These are phyloP conservation scores for Coemansia sp. DNA, from an alignment of 192 early-diverging fungal genomes.

Conservation along the genomic window DNA sequence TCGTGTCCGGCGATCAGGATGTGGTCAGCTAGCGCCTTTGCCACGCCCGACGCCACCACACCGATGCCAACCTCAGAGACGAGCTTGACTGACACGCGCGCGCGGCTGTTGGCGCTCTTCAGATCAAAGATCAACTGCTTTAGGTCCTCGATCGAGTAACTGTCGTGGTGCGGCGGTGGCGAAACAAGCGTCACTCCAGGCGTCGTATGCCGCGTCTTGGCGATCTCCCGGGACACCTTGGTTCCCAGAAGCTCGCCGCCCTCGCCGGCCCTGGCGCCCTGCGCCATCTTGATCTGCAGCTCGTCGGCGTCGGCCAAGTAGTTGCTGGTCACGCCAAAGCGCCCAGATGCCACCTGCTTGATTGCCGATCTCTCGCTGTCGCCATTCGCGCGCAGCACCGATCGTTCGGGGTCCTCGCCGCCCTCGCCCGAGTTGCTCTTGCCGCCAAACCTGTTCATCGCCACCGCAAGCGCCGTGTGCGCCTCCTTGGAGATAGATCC, in stretches of 20 bases:
- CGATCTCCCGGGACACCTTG: conserved; percentile 76
- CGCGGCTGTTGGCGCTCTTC: conserved; percentile 86
- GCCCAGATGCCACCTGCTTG: conserved; percentile 98
- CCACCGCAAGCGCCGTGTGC: conserved; percentile 86
- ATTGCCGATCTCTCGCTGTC: conserved; percentile 87
- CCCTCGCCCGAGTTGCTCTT: conserved; percentile 99
- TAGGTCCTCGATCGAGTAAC: conserved; percentile 98
- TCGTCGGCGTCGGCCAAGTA: conserved; percentile 95
- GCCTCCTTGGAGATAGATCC: conserved; percentile 95
- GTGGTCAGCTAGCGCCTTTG: conserved; percentile 96
- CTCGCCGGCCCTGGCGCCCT: conserved; percentile 98
- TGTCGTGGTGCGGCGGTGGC: conserved; percentile 98
- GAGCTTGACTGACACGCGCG: conserved; percentile 96
- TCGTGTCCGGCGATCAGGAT: conserved; percentile 94
- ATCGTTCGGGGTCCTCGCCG: conserved; percentile 90
- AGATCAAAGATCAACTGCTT: conserved; percentile 98
- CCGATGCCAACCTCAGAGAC: conserved; percentile 98
- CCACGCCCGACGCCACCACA: conserved; percentile 95
- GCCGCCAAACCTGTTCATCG: conserved; percentile 95
- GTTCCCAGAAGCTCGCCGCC: conserved; percentile 80
- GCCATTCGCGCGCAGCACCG: conserved; percentile 68
- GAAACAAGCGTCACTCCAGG: conserved; percentile 95
- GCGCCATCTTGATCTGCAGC: conserved; percentile 99
- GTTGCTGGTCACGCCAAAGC: conserved; percentile 95
- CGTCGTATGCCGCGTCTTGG: conserved; percentile 88